Evolutionary conservation across 106 monocot genomes (phyloP).

Genomic region (Chionographis japonica): DNA sequence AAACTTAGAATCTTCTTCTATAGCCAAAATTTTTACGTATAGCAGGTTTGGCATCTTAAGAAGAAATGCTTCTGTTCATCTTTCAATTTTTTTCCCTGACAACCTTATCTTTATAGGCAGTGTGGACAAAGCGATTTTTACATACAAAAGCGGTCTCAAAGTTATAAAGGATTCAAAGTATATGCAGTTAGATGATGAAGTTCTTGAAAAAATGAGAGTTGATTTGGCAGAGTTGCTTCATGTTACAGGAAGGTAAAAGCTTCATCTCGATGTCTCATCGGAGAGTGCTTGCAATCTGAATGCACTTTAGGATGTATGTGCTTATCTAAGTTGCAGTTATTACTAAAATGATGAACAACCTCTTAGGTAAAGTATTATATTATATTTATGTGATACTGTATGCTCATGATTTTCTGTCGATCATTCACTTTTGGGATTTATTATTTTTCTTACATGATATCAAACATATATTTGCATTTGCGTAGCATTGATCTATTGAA

Average conservation of each 20-base stretch:
- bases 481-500: no score
- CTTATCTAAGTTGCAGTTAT: no score
- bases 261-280: neutral
- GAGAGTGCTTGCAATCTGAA: no score
- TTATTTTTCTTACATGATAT: no score
- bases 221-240: slow-evolving; percentile 88
- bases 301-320: no score
- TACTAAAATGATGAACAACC: no score
- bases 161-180: slow-evolving; percentile 69
- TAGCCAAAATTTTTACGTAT: neutral
- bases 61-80: neutral
- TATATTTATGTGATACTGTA: no score
- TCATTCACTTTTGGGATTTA: no score
- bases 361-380: no score
- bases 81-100: neutral
- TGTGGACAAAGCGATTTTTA: slow-evolving; percentile 55
- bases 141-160: slow-evolving; percentile 59
- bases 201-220: slow-evolving; percentile 61
- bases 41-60: neutral
- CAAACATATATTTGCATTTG: no score
- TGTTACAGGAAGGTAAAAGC: slow-evolving; percentile 62
- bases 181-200: slow-evolving; percentile 54
- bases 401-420: no score
- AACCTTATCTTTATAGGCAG: slow-evolving; percentile 32
- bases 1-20: slow-evolving; percentile 1